Conservation (phyloP, 768 basidiomycete species). For the Panaeolus cyanescens region DNA sequence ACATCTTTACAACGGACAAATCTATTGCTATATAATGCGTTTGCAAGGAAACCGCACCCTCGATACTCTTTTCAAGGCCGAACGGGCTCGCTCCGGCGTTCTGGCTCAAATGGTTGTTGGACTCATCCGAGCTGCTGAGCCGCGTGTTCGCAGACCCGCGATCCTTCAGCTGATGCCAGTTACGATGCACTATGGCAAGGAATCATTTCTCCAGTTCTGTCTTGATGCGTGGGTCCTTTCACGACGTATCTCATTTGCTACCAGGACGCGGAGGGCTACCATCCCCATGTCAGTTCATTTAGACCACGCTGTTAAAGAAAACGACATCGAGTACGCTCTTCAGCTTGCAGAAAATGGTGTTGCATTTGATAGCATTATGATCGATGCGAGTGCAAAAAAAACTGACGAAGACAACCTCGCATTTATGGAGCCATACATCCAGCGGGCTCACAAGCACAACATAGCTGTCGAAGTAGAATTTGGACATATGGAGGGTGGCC, state of each 20-base stretch:
- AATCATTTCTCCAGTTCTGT: slow-evolving; percentile 47
- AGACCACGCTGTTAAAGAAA: slow-evolving; percentile 48
- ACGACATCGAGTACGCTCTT: slow-evolving; percentile 47
- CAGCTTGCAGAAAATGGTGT: slow-evolving; percentile 46
- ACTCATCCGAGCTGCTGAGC: slow-evolving; percentile 48
- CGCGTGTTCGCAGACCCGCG: slow-evolving; percentile 44
- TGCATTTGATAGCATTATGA: slow-evolving; percentile 52
- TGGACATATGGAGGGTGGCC: slow-evolving; percentile 49
- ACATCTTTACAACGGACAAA: too few species aligned
- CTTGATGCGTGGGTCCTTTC: slow-evolving; percentile 33
- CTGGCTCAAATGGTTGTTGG: slow-evolving; percentile 44
- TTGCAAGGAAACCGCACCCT: slow-evolving; percentile 40
- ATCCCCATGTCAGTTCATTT: slow-evolving; percentile 51
- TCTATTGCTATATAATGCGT: too few species aligned
- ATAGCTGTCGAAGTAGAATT: slow-evolving; percentile 50
- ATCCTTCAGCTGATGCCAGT: slow-evolving; percentile 48
- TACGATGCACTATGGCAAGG: slow-evolving; percentile 46
- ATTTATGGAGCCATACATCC: slow-evolving; percentile 44
- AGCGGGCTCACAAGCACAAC: slow-evolving; percentile 39
- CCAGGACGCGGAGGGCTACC: slow-evolving; percentile 44
- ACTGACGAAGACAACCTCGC: slow-evolving; percentile 49
- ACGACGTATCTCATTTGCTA: neutral
- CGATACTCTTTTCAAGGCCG: slow-evolving; percentile 40
- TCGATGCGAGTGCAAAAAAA: slow-evolving; percentile 44
- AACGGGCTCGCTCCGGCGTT: slow-evolving; percentile 44